Conservation (phyloP, 495 filamentous ascomycete genomes). For the Annulohypoxylon moriforme region DNA sequence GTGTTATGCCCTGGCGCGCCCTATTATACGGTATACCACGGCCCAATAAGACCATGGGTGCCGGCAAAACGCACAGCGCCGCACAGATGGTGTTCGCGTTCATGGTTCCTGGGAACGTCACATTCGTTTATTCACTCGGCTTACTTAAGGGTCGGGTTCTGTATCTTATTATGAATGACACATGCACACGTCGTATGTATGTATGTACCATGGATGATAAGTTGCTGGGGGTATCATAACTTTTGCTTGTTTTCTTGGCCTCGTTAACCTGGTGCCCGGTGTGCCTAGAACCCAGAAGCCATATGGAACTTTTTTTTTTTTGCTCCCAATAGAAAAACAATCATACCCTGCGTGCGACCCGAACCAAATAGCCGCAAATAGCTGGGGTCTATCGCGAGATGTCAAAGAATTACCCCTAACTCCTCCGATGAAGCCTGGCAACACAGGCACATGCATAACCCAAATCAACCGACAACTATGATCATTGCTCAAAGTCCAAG, state of each 20-base stretch:
- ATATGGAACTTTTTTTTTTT: neutral
- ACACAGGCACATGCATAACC: no score
- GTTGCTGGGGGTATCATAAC: slow-evolving; percentile 23
- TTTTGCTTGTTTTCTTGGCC: neutral
- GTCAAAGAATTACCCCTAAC: neutral
- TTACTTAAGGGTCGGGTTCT: slow-evolving; percentile 9
- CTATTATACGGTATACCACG: neutral
- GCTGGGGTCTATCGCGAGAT: no score
- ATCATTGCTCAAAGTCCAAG: slow-evolving; percentile 29
- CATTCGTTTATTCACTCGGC: slow-evolving; percentile 17
- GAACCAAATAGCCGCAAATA: no score
- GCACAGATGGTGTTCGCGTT: slow-evolving; percentile 27
- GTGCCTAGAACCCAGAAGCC: neutral
- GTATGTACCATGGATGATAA: no score
- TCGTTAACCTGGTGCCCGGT: neutral
- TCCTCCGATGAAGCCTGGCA: neutral
- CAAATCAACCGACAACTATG: neutral
- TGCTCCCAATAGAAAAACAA: neutral
- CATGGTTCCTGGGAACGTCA: neutral
- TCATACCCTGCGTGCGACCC: neutral
- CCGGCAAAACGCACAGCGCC: neutral
- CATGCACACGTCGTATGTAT: no score
- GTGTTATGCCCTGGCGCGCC: slow-evolving; percentile 10
- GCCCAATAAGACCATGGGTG: slow-evolving; percentile 17
- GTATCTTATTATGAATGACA: neutral